Percentiles rank a stretch among this genome's conserved stretches.
Conservation (phyloP, 176 grass and related monocot genomes). For the Themeda triandra region DNA sequence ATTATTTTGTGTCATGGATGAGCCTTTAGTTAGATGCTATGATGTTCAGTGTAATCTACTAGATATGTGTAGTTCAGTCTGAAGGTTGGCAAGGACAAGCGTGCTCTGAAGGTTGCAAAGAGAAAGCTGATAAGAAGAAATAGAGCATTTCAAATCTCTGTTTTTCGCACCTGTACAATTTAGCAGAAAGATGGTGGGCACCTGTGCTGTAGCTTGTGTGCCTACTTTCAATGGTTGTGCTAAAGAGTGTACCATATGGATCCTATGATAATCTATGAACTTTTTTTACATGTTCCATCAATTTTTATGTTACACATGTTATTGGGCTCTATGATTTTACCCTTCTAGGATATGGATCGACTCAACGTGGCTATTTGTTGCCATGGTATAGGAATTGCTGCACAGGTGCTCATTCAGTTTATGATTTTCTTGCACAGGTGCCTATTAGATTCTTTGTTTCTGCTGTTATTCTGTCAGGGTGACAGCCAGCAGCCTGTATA, state of each 20-base stretch:
- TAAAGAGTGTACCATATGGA: constrained; percentile 18
- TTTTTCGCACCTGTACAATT: no score
- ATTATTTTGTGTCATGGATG: no score
- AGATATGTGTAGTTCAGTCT: no score
- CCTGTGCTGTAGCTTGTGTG: neutral
- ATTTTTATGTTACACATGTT: neutral
- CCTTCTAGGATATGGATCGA: neutral
- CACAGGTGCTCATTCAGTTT: neutral
- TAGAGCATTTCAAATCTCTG: no score
- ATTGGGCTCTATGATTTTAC: neutral
- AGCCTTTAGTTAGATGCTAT: no score
- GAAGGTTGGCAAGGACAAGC: no score
- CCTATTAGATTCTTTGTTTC: neutral
- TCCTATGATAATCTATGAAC: constrained; percentile 16
- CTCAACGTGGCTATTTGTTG: neutral
- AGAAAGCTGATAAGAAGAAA: no score
- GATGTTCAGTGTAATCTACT: no score
- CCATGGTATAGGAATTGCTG: neutral
- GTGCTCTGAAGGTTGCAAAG: no score
- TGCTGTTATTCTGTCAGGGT: neutral
- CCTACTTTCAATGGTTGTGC: neutral
- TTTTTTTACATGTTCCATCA: neutral
- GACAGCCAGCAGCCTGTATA: constrained; percentile 1
- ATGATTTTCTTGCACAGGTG: neutral
- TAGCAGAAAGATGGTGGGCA: no score